Base-by-base conservation (phyloP, 345 rosid species). In the Brassica carinata region DNA sequence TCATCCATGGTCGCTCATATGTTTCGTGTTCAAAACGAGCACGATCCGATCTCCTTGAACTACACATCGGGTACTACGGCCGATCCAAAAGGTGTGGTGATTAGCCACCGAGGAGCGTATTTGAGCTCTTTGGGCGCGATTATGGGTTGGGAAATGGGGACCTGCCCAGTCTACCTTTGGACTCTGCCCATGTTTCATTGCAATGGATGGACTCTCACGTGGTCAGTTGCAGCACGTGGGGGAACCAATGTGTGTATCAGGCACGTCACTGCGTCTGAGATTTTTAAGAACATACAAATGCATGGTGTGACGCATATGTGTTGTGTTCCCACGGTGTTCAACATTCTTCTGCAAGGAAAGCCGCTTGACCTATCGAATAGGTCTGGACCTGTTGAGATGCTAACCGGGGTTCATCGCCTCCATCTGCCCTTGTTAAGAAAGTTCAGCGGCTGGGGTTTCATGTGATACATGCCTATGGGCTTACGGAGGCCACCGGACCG, bases 181-280 rank as follows among this genome's bases (percentile, higher is more conserved):
- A 90, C 94, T 0, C 90, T 94, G 15, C 98, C 97, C 6, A 91
- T 94, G 97, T 94, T 92, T 82, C 98, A 94, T 75, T 87, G 85
- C 78, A 92, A 91, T 15, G 97, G 97, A 0, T 92, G 98, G 98
- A 87, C 90, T 43, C 86, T 89, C 5, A 31, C 77, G 1, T 94
- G 98, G 98, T 94, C 93, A 0, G 53, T 94, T 27, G 97, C 97
- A 0, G 97, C 97, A 0, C 91, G 84, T 59, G 97, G 98, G 0
- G 97, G 97, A 19, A 90, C 94, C 1, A 94, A 90, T 66, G 69
- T 92, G 19, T 92, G 97, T 85, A 77, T 88, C 0, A 83, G 92
- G 53, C 84, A 87, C 9, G 88, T 92, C 58, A 58, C 82, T 5
- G 84, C 97, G 0, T 40, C 30, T 7, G 89, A 70, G 30, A 86